These are phyloP conservation scores for Xylaria sp. DNA, from an alignment of 2,329 filamentous ascomycete species.

Conservation along the genomic window DNA sequence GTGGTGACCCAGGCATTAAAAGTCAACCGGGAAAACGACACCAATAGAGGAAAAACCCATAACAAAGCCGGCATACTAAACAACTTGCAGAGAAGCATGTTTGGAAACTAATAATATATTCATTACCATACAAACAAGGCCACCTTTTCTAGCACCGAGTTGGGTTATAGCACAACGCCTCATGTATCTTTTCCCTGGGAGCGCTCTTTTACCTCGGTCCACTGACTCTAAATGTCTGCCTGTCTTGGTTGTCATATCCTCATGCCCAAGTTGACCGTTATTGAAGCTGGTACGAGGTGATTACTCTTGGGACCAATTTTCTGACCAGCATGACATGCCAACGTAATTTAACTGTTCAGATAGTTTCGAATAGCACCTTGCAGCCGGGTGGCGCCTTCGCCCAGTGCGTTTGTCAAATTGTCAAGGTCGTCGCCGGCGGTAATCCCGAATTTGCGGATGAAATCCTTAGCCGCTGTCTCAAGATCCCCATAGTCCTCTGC, in stretches of 20 bases:
- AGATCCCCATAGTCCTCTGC: slow-evolving; percentile 86
- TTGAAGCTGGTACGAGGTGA: neutral
- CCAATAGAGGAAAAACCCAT: too few relatives aligned
- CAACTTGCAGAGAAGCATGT: too few relatives aligned
- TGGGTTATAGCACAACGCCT: slow-evolving; percentile 3
- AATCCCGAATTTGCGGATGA: slow-evolving; percentile 92
- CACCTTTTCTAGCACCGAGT: slow-evolving; percentile 5
- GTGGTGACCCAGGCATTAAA: too few relatives aligned
- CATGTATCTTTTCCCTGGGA: neutral
- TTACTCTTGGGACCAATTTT: neutral
- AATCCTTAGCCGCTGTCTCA: slow-evolving; percentile 93
- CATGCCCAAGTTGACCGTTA: neutral
- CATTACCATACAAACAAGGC: slow-evolving; percentile 17
- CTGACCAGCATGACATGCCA: neutral
- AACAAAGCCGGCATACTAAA: too few relatives aligned
- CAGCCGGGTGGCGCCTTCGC: slow-evolving; percentile 82
- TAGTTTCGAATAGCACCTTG: slow-evolving; percentile 76
- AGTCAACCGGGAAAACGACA: too few relatives aligned
- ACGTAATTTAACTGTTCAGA: slow-evolving; percentile 57
- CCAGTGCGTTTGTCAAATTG: slow-evolving; percentile 81
- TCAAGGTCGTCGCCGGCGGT: slow-evolving; percentile 96
- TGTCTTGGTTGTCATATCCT: slow-evolving; percentile 10
- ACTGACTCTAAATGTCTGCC: slow-evolving; percentile 2
- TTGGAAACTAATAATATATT: slow-evolving; percentile 14
- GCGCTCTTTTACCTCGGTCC: slow-evolving; percentile 1